Evolutionary conservation across 352 stramenopile genomes (phyloP).

Genomic region (Pythium oligandrum): DNA sequence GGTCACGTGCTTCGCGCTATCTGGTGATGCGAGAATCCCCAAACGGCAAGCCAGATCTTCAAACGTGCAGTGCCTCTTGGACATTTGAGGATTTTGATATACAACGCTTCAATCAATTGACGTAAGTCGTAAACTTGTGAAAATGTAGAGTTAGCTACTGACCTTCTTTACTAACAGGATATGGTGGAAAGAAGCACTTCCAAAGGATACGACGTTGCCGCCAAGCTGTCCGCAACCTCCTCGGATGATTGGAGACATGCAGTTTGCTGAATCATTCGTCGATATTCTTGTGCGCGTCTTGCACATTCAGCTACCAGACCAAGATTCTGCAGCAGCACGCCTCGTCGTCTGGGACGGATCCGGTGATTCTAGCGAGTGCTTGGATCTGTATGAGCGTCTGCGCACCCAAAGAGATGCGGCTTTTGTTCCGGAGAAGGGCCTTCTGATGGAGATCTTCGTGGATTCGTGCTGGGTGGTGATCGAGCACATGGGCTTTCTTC

Average conservation of each 20-base stretch:
- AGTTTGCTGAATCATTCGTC: slow-evolving; percentile 39
- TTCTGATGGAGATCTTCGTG: slow-evolving; percentile 61
- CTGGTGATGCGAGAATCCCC: slow-evolving; percentile 43
- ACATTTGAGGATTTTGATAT: slow-evolving; percentile 60
- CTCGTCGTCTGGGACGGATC: slow-evolving; percentile 73
- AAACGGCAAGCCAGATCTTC: slow-evolving; percentile 29
- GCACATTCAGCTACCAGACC: slow-evolving; percentile 23
- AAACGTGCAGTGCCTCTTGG: slow-evolving; percentile 46
- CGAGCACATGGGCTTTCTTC: slow-evolving; percentile 43
- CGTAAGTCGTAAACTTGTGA: slow-evolving; percentile 10
- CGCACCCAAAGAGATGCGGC: slow-evolving; percentile 9
- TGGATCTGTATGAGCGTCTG: slow-evolving; percentile 21
- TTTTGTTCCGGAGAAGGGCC: slow-evolving; percentile 27
- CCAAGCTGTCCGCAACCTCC: slow-evolving; percentile 38
- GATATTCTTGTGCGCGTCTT: slow-evolving; percentile 65
- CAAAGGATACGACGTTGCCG: slow-evolving; percentile 41
- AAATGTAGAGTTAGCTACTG: too few relatives aligned
- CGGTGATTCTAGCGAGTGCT: slow-evolving; percentile 18
- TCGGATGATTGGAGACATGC: slow-evolving; percentile 35
- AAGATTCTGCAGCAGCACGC: slow-evolving; percentile 22
- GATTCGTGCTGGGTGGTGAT: slow-evolving; percentile 64
- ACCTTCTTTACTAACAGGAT: slow-evolving; percentile 15
- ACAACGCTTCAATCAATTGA: slow-evolving; percentile 23
- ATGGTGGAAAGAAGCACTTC: slow-evolving; percentile 40
- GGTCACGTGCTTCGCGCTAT: slow-evolving; percentile 39